These are phyloP conservation scores for Endoconidiophora polonica DNA, from an alignment of 2,329 filamentous ascomycete genomes.

Conservation along the genomic window DNA sequence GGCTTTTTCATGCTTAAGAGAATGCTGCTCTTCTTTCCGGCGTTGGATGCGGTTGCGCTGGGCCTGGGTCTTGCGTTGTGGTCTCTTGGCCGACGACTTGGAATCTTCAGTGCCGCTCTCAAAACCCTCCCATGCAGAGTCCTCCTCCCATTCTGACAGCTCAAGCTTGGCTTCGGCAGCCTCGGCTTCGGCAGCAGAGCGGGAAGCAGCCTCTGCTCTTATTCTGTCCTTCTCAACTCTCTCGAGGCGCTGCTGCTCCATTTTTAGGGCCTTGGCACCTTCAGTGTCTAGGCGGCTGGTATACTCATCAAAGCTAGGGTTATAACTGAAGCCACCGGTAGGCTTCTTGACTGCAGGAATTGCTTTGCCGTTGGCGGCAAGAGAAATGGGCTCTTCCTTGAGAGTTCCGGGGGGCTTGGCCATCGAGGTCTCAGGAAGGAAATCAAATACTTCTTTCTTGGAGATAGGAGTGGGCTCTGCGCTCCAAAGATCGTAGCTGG, in stretches of 20 bases:
- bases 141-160: conserved; percentile 61
- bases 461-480: conserved; percentile 20
- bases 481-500: conserved; percentile 67
- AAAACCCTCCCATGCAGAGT: conserved; percentile 80
- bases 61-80: conserved; percentile 67
- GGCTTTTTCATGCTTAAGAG: conserved; percentile 57
- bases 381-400: conserved; percentile 59
- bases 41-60: conserved; percentile 80
- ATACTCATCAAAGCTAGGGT: conserved; percentile 77
- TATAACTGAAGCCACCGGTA: conserved; percentile 76
- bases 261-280: conserved; percentile 61
- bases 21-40: conserved; percentile 71
- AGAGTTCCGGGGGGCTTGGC: conserved; percentile 61
- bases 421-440: conserved; percentile 47
- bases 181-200: conserved; percentile 57
- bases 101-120: conserved; percentile 63
- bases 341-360: conserved; percentile 68
- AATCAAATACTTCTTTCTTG: conserved; percentile 35
- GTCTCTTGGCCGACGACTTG: conserved; percentile 48
- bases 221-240: conserved; percentile 50
- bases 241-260: conserved; percentile 57
- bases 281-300: conserved; percentile 57
- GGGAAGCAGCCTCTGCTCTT: conserved; percentile 48
- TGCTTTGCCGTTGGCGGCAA: conserved; percentile 65
- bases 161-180: conserved; percentile 52